Evolutionary conservation across 306 rosid genomes (phyloP).

Genomic region (Fragaria vesca): DNA sequence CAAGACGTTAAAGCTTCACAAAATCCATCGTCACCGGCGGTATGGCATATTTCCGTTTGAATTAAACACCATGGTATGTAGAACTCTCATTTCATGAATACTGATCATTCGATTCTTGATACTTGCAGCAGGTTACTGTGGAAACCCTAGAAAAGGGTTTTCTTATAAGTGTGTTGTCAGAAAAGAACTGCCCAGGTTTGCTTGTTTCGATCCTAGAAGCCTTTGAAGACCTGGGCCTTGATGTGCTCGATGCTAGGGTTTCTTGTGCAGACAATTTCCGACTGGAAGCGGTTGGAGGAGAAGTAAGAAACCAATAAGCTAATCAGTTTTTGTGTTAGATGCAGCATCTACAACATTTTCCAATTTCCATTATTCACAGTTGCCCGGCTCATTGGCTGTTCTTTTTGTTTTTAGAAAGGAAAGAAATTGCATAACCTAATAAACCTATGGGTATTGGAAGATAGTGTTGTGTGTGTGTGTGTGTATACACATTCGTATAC

Average conservation of each 20-base stretch:
- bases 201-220: constrained; percentile 67
- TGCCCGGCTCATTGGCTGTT: neutral
- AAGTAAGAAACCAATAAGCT: constrained; percentile 36
- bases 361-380: neutral
- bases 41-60: constrained; percentile 8
- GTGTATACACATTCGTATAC: neutral
- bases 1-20: constrained; percentile 44
- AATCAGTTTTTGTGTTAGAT: neutral
- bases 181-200: constrained; percentile 68
- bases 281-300: constrained; percentile 69
- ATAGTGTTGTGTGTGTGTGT: neutral
- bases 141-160: constrained; percentile 71
- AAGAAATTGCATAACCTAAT: neutral
- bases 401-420: neutral
- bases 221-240: constrained; percentile 75
- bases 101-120: neutral
- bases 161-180: constrained; percentile 60
- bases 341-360: neutral
- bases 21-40: constrained; percentile 49
- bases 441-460: neutral
- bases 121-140: constrained; percentile 61
- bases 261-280: constrained; percentile 82
- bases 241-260: constrained; percentile 87
- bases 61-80: neutral
- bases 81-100: too few species aligned